Evolutionary conservation across 1,284 basidiomycete genomes (phyloP), one percentile per base, ranked within the genome.

Genomic region (Pseudozyma sp.): DNA sequence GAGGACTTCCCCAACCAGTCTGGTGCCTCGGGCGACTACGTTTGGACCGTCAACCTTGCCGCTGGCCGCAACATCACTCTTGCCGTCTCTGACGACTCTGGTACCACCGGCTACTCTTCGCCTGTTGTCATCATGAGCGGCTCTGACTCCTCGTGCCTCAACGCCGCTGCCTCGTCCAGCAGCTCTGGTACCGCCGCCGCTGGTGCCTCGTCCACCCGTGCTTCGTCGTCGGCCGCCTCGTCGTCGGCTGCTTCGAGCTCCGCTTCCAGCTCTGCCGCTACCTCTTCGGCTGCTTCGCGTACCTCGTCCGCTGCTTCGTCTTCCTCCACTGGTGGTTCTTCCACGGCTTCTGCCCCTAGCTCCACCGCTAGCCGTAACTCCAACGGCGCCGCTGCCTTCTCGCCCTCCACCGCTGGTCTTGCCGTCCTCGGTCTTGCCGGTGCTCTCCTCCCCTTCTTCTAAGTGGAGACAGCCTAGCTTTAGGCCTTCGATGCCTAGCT

Each of bases 31-130:
- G 71, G 72, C 51, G 50, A 49, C 44, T 81, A 74, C 68, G 77
- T 66, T 53, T 85, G 84, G 85, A 78, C 51, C 50, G 82, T 84
- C 63, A 76, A 84, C 77, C 36, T 85, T 45, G 54, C 79, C 47
- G 55, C 76, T 5, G 83, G 83, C 45, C 83, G 83, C 44, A 66
- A 67, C 50, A 70, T 84, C 58, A 85, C 83, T 55, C 64, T 86
- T 43, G 67, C 71, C 51, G 65, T 85, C 51, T 67, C 69, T 52
- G 83, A 85, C 59, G 76, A 62, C 52, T 71, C 52, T 18, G 85
- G 83, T 56, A 42, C 51, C 21, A 54, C 66, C 64, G 72, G 68
- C 72, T 78, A 78, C 60, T 57, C 74, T 19, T 69, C 65, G 21
- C 72, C 58, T 34, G 49, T 70, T 51, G 64, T 62, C 34, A 56